A percentile compares a stretch with the other conserved stretches of the same genome.
phyloP scores from a whole-genome alignment of 208 protist genomes.

The Crithidia brevicula region DNA sequence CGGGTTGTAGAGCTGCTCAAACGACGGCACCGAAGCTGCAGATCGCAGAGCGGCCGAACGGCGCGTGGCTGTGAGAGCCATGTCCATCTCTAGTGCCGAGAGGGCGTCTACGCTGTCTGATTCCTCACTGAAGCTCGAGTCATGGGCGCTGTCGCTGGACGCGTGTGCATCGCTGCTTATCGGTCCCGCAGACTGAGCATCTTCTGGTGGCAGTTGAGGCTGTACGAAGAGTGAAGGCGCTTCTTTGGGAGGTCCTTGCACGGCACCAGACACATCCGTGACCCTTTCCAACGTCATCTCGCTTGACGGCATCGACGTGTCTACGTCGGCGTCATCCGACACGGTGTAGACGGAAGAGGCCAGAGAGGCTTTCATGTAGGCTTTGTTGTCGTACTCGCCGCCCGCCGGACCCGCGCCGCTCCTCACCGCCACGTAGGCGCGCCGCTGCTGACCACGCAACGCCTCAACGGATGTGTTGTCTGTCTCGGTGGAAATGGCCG shows the following conservation, averaged over 20 bases:
- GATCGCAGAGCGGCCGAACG: conserved; percentile 39
- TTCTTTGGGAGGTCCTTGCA: background rate
- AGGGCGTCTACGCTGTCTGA: conserved; percentile 43
- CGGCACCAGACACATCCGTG: background rate
- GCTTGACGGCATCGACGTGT: conserved; percentile 27
- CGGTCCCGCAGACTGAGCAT: no score
- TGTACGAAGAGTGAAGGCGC: no score
- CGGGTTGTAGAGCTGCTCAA: conserved; percentile 57
- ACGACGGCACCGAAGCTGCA: conserved; percentile 18
- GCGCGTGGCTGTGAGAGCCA: conserved; percentile 36
- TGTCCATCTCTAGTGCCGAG: conserved; percentile 48
- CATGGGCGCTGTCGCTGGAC: conserved; percentile 2
- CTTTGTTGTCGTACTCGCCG: background rate
- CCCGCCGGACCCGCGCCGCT: background rate
- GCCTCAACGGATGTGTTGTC: conserved; percentile 1
- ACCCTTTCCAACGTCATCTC: background rate
- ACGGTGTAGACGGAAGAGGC: conserved; percentile 17
- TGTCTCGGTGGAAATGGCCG: conserved; percentile 12
- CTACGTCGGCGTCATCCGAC: conserved; percentile 33
- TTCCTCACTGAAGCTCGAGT: conserved; percentile 12
- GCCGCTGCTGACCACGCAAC: conserved; percentile 13
- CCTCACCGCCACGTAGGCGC: conserved; percentile 14
- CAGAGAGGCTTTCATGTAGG: conserved; percentile 12
- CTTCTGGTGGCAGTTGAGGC: no score
- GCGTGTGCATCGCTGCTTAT: no score